Conservation (phyloP, 441 rosid species). For the Francoa sonchifolia region DNA sequence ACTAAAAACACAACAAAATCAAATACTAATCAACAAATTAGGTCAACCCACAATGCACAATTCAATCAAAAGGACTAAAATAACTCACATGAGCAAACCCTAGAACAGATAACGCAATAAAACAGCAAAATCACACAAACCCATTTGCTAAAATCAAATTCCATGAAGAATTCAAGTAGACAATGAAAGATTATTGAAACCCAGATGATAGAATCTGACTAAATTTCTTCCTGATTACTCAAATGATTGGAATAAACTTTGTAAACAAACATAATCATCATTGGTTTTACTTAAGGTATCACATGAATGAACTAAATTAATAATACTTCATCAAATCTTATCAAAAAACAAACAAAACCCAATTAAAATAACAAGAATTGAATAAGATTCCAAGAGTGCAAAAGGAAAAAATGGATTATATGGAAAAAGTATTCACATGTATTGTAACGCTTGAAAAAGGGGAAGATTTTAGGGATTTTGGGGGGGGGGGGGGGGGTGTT, state of each 20-base stretch:
- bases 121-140: slow-evolving; percentile 31
- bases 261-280: slow-evolving; percentile 25
- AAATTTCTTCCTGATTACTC: slow-evolving; percentile 34
- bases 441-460: background rate
- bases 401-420: background rate
- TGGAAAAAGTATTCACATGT: background rate
- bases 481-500: too few relatives aligned
- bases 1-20: slow-evolving; percentile 21
- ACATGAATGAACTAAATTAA: too few relatives aligned
- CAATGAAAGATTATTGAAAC: background rate
- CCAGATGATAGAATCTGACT: slow-evolving; percentile 18
- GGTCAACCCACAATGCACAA: background rate
- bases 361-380: background rate
- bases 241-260: slow-evolving; percentile 34
- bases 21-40: background rate
- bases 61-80: slow-evolving; percentile 1
- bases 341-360: background rate
- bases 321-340: background rate
- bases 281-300: too few relatives aligned
- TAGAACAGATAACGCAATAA: slow-evolving; percentile 25
- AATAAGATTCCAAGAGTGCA: background rate
- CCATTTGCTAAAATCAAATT: slow-evolving; percentile 38
- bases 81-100: slow-evolving; percentile 30
- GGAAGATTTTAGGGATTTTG: background rate
- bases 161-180: slow-evolving; percentile 41